A percentile compares a stretch with the other conserved stretches of the same genome.
These are phyloP conservation scores for Globisporangium nunn DNA, from an alignment of 352 stramenopile genomes.

Conservation along the genomic window DNA sequence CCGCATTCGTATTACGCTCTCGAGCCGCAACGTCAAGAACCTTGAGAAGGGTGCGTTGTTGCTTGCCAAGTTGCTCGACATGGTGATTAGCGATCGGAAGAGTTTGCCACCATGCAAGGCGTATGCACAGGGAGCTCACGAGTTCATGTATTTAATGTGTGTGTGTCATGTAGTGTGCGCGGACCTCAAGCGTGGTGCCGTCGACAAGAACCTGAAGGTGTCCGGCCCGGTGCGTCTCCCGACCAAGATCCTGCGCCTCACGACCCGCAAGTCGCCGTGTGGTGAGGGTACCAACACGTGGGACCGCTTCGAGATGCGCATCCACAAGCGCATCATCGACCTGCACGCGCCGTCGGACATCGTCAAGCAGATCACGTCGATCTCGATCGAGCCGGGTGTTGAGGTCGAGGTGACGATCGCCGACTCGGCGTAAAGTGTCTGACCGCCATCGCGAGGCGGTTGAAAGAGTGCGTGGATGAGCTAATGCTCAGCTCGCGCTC, in stretches of 20 bases:
- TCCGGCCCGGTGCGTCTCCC: conserved; percentile 97
- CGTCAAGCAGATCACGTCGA: conserved; percentile 99
- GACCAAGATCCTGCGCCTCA: conserved; percentile 98
- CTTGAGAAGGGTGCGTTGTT: conserved; percentile 92
- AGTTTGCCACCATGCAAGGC: too few species aligned
- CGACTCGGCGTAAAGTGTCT: conserved; percentile 75
- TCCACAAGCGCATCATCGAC: conserved; percentile 99
- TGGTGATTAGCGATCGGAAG: too few species aligned
- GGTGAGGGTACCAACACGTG: conserved; percentile 99
- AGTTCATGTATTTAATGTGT: background rate
- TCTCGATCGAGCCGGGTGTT: conserved; percentile 98
- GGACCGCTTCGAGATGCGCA: conserved; percentile 99
- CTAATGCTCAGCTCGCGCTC: background rate
- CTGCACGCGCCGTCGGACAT: conserved; percentile 97
- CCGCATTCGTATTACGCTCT: conserved; percentile 99
- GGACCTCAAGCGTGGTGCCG: conserved; percentile 96
- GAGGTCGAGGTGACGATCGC: conserved; percentile 98
- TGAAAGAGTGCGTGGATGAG: background rate
- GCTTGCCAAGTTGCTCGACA: background rate
- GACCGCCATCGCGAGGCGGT: background rate
- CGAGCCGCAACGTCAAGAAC: conserved; percentile 98
- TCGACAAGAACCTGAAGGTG: conserved; percentile 99
- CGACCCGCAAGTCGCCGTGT: conserved; percentile 98
- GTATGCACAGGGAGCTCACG: background rate
- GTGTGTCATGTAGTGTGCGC: conserved; percentile 79